Evolutionary conservation across 1,284 basidiomycete genomes (phyloP), one percentile per base, ranked within the genome.

Genomic region (Melampsora americana): DNA sequence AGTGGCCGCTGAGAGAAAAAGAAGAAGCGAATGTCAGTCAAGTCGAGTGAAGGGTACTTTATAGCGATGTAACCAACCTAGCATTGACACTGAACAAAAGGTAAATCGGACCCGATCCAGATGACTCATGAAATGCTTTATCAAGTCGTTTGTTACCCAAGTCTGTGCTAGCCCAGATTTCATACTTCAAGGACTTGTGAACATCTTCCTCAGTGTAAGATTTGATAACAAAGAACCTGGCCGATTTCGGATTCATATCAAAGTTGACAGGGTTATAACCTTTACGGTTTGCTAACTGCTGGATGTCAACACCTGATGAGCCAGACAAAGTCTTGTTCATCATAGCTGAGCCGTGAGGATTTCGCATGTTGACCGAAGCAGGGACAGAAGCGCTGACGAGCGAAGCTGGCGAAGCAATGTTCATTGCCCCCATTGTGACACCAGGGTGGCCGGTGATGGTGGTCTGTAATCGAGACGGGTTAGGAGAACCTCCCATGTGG

Each of bases 151-250:
- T 95, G 83, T 97, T 97, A 5, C 94, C 94, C 0, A 94, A 90
- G 82, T 94, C 92, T 0, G 94, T 96, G 20, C 92, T 94, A 77
- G 92, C 93, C 94, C 94, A 96, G 78, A 96, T 96, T 84, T 95
- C 94, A 39, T 94, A 94, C 81, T 95, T 95, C 80, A 95, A 87
- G 16, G 91, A 93, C 53, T 72, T 72, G 39, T 96, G 94, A 1
- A 97, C 95, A 81, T 97, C 94, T 80, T 97, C 94, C 83, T 97
- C 94, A 6, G 94, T 97, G 84, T 95, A 97, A 0, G 92, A 94
- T 83, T 97, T 96, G 87, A 97, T 97, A 39, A 97, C 94, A 81
- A 96, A 96, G 85, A 88, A 97, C 20, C 93, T 88, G 9, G 94
- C 93, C 89, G 92, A 80, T 14, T 86, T 83, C 7, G 94, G 93